Conservation (phyloP, 257 asterid species). For the Jaltomata sinuosa region DNA sequence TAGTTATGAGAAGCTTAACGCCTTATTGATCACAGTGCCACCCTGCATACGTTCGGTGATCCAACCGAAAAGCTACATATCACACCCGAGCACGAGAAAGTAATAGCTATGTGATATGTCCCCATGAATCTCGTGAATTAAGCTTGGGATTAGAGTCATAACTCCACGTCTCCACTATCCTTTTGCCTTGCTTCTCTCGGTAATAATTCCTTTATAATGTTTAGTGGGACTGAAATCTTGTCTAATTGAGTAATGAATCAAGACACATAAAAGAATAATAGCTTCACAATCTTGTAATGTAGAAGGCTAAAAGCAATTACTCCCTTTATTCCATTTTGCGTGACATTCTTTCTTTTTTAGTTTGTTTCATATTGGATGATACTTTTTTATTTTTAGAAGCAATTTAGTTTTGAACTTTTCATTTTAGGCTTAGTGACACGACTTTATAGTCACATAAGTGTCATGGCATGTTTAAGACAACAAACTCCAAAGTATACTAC, state of each 20-base stretch:
- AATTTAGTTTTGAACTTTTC: not conserved
- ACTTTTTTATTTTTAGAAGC: no score
- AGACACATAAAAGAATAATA: not conserved
- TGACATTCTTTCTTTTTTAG: not conserved
- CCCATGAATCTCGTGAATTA: not conserved
- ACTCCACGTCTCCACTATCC: not conserved
- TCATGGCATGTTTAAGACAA: not conserved
- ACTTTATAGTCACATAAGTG: not conserved
- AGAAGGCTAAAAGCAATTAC: not conserved
- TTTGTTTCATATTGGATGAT: not conserved
- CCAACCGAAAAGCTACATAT: no score
- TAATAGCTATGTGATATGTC: not conserved
- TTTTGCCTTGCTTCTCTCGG: not conserved
- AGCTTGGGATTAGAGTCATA: not conserved
- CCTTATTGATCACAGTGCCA: not conserved
- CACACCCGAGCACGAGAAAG: not conserved
- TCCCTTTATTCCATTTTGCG: not conserved
- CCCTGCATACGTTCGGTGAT: not conserved
- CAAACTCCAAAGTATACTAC: no score
- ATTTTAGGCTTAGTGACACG: not conserved
- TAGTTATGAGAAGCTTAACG: not conserved
- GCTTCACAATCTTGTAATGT: not conserved
- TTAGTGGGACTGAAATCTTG: not conserved
- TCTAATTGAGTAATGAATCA: not conserved
- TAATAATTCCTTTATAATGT: not conserved